Evolutionary conservation across 495 filamentous ascomycete species (phyloP), one percentile per base, ranked within the genome.

Genomic region (Penicillium cinerascens): DNA sequence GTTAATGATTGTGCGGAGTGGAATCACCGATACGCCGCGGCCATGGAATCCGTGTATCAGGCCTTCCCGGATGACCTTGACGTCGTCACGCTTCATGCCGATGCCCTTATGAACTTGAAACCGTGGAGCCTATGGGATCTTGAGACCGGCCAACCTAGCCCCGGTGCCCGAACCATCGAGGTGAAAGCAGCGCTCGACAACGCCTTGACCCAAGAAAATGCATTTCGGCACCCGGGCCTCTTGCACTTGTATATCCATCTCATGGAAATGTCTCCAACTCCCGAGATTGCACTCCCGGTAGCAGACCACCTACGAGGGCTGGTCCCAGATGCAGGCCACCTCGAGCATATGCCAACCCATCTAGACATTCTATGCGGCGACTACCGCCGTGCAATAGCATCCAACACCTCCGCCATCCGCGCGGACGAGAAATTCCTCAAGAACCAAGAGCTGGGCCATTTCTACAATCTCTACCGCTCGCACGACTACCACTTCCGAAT

Each of bases 291-390:
- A 0, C 63, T 88, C 2, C 64, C 65, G 2, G 71, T 72, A 6
- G 83, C 85, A 0, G 79, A 87, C 48, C 70, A 74, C 38, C 75
- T 89, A 2, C 80, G 84, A 2, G 77, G 75, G 1, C 73, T 88
- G 1, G 76, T 85, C 0, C 85, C 86, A 0, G 83, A 87, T 47
- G 74, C 82, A 0, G 86, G 86, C 4, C 86, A 89, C 58, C 71
- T 89, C n/a, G 77, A 83, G 42, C 86, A 89, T 56, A 89, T 89
- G 86, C 85, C 85, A 0, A 78, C 77, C 0, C 86, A 89, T 58
- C 67, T 89, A 22, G 84, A 88, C 63, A 71, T 88, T 8, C 70
- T 89, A 4, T 78, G 79, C 44, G 86, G 86, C 2, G 83, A 88
- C 51, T 89, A 87, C 60, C 73, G 78, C 4, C 72, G 69, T 15